Conservation (phyloP, 495 filamentous ascomycete genomes). For the Jackrogersella multiformis region DNA sequence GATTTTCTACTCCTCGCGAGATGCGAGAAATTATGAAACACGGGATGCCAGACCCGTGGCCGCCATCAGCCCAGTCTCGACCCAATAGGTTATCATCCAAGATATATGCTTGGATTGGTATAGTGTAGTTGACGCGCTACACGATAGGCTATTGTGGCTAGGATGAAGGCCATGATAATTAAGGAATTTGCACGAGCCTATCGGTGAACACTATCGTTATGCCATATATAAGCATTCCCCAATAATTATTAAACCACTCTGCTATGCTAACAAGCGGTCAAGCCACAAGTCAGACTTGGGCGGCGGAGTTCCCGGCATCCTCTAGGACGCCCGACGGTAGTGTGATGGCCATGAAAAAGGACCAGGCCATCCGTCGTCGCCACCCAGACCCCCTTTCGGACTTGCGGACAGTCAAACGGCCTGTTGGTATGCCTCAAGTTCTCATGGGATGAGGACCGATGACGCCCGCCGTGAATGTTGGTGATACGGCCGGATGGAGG, state of each 20-base stretch:
- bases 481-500: constrained; percentile 67
- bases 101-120: background rate
- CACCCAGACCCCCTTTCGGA: constrained; percentile 55
- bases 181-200: constrained; percentile 16
- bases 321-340: constrained; percentile 63
- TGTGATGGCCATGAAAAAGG: constrained; percentile 66
- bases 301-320: constrained; percentile 66
- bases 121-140: background rate
- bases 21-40: constrained; percentile 35
- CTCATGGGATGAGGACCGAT: no score
- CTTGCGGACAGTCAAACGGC: constrained; percentile 58
- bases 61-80: constrained; percentile 25
- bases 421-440: constrained; percentile 59
- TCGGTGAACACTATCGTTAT: constrained; percentile 5
- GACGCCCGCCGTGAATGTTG: constrained; percentile 39
- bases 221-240: constrained; percentile 19
- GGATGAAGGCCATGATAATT: constrained; percentile 1
- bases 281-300: constrained; percentile 47
- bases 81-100: background rate
- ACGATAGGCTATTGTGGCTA: constrained; percentile 10
- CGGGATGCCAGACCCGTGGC: constrained; percentile 32
- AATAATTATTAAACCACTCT: constrained; percentile 15
- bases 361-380: constrained; percentile 53
- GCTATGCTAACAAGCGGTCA: constrained; percentile 19
- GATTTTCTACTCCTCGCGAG: constrained; percentile 28